phyloP scores from a whole-genome alignment of 768 basidiomycete species.

The Leccinum imitatum region DNA sequence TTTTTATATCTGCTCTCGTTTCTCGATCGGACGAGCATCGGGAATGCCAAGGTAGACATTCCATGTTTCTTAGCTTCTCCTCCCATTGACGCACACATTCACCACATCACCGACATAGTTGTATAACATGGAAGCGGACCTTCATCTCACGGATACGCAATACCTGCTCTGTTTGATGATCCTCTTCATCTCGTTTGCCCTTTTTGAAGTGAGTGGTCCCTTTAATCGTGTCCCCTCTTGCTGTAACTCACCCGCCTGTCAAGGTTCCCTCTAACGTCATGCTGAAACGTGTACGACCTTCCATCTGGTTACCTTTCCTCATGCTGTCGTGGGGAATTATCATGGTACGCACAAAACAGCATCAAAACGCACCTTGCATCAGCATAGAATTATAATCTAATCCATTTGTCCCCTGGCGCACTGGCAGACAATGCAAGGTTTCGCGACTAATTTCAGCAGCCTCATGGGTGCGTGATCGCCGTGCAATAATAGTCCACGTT shows the following conservation, averaged over 20 bases:
- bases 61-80: too few species aligned
- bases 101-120: slow-evolving; percentile 40
- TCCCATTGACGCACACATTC: not conserved
- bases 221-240: not conserved
- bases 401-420: slow-evolving; percentile 6
- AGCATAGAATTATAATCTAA: not conserved
- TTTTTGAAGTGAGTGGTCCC: slow-evolving; percentile 56
- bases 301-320: slow-evolving; percentile 70
- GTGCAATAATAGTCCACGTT: not conserved
- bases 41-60: slow-evolving; percentile 35
- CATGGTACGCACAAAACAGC: slow-evolving; percentile 48
- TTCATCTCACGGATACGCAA: slow-evolving; percentile 63
- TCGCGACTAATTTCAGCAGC: slow-evolving; percentile 67
- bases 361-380: not conserved
- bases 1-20: slow-evolving; percentile 77
- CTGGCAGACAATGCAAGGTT: slow-evolving; percentile 65
- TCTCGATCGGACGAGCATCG: slow-evolving; percentile 57
- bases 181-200: slow-evolving; percentile 61
- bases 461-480: slow-evolving; percentile 52
- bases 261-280: slow-evolving; percentile 71
- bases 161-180: slow-evolving; percentile 63
- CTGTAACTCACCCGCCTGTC: not conserved
- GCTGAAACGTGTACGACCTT: slow-evolving; percentile 71
- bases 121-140: slow-evolving; percentile 56
- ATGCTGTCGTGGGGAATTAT: slow-evolving; percentile 76